phyloP scores from a whole-genome alignment of 2,329 filamentous ascomycete genomes.

The Sordariomycetes sp. region DNA sequence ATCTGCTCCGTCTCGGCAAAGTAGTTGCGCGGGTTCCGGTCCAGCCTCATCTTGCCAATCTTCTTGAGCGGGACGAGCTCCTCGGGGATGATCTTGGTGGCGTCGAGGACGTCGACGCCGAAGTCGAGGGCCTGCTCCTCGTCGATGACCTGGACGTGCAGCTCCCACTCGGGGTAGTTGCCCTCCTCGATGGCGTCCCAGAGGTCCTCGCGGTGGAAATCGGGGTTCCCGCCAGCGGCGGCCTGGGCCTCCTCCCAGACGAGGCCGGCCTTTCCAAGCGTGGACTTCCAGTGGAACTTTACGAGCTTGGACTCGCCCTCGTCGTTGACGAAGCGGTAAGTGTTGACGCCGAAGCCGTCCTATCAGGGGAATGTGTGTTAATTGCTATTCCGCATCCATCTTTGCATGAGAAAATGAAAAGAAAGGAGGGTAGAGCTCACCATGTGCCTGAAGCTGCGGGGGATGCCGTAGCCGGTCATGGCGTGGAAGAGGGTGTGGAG shows the following conservation, averaged over 20 bases:
- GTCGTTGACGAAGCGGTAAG: slow-evolving; percentile 54
- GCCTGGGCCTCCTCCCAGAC: slow-evolving; percentile 74
- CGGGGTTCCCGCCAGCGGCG: slow-evolving; percentile 60
- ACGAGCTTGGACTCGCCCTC: slow-evolving; percentile 59
- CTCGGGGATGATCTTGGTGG: slow-evolving; percentile 79
- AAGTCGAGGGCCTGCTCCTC: slow-evolving; percentile 63
- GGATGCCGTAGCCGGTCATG: slow-evolving; percentile 63
- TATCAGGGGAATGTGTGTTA: background rate
- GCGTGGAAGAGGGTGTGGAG: slow-evolving; percentile 73
- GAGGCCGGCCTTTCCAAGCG: slow-evolving; percentile 62
- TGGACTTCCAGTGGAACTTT: slow-evolving; percentile 67
- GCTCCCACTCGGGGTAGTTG: slow-evolving; percentile 63
- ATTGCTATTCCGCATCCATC: background rate
- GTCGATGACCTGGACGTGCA: slow-evolving; percentile 66
- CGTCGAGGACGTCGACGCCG: slow-evolving; percentile 75
- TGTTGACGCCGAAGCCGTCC: slow-evolving; percentile 75
- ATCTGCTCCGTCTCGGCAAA: slow-evolving; percentile 75
- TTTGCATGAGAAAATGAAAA: no score
- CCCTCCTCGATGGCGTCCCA: slow-evolving; percentile 61
- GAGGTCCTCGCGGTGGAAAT: slow-evolving; percentile 72
- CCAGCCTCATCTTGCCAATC: slow-evolving; percentile 68
- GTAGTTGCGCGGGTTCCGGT: slow-evolving; percentile 68
- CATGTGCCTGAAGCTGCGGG: slow-evolving; percentile 71
- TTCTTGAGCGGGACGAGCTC: slow-evolving; percentile 62
- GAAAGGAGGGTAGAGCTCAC: background rate